Percentiles rank a stretch among this genome's conserved stretches.
phyloP scores from a whole-genome alignment of 768 basidiomycete genomes.

The Auricularia sp. region DNA sequence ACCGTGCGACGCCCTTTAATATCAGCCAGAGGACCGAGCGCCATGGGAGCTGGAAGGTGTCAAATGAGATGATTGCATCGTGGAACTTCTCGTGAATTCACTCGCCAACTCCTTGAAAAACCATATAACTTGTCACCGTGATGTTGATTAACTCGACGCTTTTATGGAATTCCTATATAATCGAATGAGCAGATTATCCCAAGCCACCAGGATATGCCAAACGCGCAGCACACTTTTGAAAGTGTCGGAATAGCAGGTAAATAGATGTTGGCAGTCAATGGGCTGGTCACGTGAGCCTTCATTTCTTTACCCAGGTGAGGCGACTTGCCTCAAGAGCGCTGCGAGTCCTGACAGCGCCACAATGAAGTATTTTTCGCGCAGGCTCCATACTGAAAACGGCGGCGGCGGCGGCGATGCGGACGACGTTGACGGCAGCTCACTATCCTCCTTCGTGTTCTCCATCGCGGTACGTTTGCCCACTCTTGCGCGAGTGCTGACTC shows the following conservation, averaged over 20 bases:
- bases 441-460: too few relatives aligned
- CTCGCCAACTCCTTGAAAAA: constrained; percentile 54
- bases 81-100: background rate
- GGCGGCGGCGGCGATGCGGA: background rate
- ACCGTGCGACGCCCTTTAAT: background rate
- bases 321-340: background rate
- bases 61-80: background rate
- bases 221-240: constrained; percentile 14
- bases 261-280: constrained; percentile 13
- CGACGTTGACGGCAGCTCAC: background rate
- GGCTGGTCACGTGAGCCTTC: background rate
- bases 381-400: background rate
- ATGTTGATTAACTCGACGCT: constrained; percentile 66
- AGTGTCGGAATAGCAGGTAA: constrained; percentile 55
- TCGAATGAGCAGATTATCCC: background rate
- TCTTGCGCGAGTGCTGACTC: too few relatives aligned
- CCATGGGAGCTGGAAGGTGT: background rate
- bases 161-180: constrained; percentile 41
- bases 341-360: background rate
- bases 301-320: background rate
- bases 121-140: constrained; percentile 69
- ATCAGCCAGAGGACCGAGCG: background rate
- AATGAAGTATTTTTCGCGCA: background rate
- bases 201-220: background rate
- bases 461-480: too few relatives aligned